Base-by-base conservation (phyloP, 176 grass and related monocot genomes). In the Carex myosuroides region DNA sequence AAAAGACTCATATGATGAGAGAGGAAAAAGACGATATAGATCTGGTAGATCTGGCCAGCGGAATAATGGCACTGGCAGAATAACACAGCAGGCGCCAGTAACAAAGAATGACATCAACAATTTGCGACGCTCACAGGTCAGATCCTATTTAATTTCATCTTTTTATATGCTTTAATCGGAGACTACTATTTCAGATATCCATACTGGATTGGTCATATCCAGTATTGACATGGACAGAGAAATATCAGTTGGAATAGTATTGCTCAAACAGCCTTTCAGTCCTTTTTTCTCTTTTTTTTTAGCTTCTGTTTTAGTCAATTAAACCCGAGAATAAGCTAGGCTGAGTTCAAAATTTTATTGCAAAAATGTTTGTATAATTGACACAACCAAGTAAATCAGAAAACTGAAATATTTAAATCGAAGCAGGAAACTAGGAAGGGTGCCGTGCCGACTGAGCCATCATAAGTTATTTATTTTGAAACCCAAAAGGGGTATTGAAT, bases 91-190 rank as follows among this genome's bases (percentile, higher is more conserved):
- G 64, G 86, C 86, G 83, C 86, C 89, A 79, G 79, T 93, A 84
- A 91, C 95, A 80, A 95, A 98, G 76, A 91, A 95, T 88, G 95
- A 98, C 63, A 84, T 94, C 56, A 98, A 87, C 70, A 84, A 86
- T 86, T 92, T 94, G 83, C 95, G 91, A 5, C 91, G 92, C 65
- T 94, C 95, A 63, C 95, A 93, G 73, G 95, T 94, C 88, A 85
- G 75, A 59, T 83, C 32, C 67, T 77, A 54, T 44, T 77, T 66
- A 13, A 5, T 17, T 76, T 54, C 2, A 6, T 55, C 14, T 14
- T 17, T 26, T 55, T 32, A 77, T 76, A 3, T 30, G 24, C 29
- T 76, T 53, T 55, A 29, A 53, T 76, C 2, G 18, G 42, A 70
- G 13, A 30, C 46, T 71, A 55, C 21, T 76, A 76, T 77, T 77